Evolutionary conservation across 2,329 filamentous ascomycete species (phyloP).

Genomic region (Neofusicoccum parvum): DNA sequence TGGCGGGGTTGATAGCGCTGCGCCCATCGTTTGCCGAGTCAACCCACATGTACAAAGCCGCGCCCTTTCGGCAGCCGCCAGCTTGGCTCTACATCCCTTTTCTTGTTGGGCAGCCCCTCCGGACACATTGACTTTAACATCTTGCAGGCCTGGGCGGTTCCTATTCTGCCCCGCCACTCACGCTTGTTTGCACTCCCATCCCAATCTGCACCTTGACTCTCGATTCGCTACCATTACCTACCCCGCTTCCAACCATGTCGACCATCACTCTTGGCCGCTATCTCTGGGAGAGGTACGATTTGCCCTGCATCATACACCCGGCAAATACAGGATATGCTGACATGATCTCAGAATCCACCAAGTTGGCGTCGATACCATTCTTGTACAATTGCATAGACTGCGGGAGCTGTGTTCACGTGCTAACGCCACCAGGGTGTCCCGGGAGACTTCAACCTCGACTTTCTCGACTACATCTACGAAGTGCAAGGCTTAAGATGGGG

Average conservation of each 20-base stretch:
- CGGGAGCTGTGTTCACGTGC: slow-evolving; percentile 16
- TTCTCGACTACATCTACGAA: slow-evolving; percentile 47
- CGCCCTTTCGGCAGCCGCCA: not conserved
- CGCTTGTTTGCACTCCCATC: too few relatives aligned
- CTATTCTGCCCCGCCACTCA: not conserved
- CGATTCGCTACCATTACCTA: not conserved
- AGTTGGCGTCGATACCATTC: slow-evolving; percentile 44
- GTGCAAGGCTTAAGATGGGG: slow-evolving; percentile 43
- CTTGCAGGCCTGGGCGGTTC: not conserved
- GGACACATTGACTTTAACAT: not conserved
- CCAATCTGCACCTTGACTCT: not conserved
- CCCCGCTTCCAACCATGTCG: slow-evolving; percentile 21
- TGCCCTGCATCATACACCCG: not conserved
- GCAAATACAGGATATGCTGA: not conserved
- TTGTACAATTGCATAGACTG: slow-evolving; percentile 27
- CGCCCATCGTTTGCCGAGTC: not conserved
- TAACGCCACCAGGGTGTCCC: slow-evolving; percentile 37
- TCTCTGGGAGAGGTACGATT: slow-evolving; percentile 40
- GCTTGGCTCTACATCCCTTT: slow-evolving; percentile 5
- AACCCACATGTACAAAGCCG: not conserved
- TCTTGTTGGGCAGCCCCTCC: not conserved
- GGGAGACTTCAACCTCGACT: slow-evolving; percentile 50
- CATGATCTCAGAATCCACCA: slow-evolving; percentile 37
- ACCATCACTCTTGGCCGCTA: slow-evolving; percentile 46
- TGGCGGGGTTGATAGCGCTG: not conserved